phyloP scores from a whole-genome alignment of 208 protist genomes.

The Kentomonas sorsogonicus region DNA sequence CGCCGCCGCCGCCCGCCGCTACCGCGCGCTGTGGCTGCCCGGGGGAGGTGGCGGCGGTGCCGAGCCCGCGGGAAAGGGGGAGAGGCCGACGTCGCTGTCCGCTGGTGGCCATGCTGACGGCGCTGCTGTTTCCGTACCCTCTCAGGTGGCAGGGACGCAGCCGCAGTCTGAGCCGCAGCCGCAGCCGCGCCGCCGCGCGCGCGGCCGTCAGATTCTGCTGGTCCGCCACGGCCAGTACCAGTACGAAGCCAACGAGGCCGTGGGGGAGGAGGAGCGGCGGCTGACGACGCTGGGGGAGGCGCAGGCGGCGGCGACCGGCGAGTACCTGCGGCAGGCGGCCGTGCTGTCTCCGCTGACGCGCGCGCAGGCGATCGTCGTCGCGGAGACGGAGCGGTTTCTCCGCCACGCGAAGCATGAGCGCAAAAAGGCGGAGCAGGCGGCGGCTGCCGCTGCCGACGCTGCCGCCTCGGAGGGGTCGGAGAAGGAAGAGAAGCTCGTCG shows the following conservation, averaged over 20 bases:
- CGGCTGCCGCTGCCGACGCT: neutral
- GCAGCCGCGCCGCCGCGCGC: slow-evolving; percentile 11
- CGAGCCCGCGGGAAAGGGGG: no score
- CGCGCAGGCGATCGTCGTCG: neutral
- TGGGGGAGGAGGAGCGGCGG: slow-evolving; percentile 25
- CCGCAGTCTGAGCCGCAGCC: slow-evolving; percentile 9
- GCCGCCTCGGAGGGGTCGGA: neutral
- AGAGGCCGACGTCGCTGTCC: no score
- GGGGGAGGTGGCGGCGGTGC: no score
- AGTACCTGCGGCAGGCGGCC: slow-evolving; percentile 45
- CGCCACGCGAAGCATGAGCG: neutral
- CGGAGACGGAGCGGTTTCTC: neutral
- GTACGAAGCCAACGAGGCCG: slow-evolving; percentile 17
- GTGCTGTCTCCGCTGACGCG: neutral
- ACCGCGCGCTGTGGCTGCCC: no score
- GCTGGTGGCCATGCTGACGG: no score
- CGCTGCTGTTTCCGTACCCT: no score
- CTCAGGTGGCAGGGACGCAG: no score
- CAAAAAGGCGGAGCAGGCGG: neutral
- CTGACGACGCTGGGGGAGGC: slow-evolving; percentile 52
- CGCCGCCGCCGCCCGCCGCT: no score
- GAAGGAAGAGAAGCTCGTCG: slow-evolving; percentile 10
- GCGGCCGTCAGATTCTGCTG: slow-evolving; percentile 56
- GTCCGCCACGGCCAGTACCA: slow-evolving; percentile 86
- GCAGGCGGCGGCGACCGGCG: slow-evolving; percentile 55